These are phyloP conservation scores for Conoideocrella luteorostrata DNA, from an alignment of 2,329 filamentous ascomycete genomes.

Conservation along the genomic window DNA sequence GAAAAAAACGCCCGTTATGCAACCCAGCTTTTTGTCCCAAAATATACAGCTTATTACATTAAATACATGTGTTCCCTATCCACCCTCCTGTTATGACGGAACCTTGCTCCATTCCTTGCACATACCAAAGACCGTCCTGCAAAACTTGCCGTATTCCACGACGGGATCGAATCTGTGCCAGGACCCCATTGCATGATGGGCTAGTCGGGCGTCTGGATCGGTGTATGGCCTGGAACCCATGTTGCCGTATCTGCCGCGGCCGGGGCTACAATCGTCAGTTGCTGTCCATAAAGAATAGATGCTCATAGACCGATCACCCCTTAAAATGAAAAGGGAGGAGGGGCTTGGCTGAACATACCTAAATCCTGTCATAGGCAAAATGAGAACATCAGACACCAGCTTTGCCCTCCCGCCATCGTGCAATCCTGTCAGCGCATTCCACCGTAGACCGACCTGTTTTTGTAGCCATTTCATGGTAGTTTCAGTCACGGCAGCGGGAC, in stretches of 20 bases:
- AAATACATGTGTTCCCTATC: too few relatives aligned
- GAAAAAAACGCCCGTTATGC: too few relatives aligned
- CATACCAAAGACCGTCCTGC: conserved; percentile 15
- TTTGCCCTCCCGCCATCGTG: conserved; percentile 17
- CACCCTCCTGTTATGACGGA: conserved; percentile 1
- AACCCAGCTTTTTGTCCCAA: neutral
- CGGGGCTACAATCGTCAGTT: conserved; percentile 9
- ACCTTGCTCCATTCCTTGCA: conserved; percentile 17
- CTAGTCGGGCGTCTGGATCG: conserved; percentile 15
- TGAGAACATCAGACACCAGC: conserved; percentile 15
- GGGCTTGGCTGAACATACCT: too few relatives aligned
- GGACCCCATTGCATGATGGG: conserved; percentile 17
- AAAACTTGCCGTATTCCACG: conserved; percentile 19
- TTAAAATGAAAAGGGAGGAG: too few relatives aligned
- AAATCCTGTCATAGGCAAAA: conserved; percentile 18
- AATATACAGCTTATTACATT: too few relatives aligned
- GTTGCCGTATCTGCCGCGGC: conserved; percentile 17
- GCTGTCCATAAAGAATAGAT: neutral
- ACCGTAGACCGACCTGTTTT: conserved; percentile 14
- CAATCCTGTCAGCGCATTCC: conserved; percentile 17
- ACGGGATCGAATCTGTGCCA: conserved; percentile 15
- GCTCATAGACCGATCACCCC: too few relatives aligned
- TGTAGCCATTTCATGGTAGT: conserved; percentile 16
- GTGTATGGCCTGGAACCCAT: conserved; percentile 18
- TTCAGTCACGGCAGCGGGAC: conserved; percentile 18